phyloP scores from a whole-genome alignment of 148 eudicot genomes.

The Euryodendron excelsum region DNA sequence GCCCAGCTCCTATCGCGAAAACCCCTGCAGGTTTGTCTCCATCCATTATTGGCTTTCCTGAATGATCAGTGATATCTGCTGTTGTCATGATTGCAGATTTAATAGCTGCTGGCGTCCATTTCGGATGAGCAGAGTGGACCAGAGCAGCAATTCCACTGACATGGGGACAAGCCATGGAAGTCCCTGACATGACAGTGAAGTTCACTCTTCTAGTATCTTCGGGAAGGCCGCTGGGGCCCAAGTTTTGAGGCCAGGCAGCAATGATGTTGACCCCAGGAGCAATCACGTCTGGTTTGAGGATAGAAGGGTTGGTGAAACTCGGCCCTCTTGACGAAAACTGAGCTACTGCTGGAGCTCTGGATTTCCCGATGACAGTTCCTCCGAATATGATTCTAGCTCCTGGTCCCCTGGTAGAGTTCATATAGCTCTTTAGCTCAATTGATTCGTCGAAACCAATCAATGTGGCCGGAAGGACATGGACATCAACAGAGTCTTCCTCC shows the following conservation, averaged over 20 bases:
- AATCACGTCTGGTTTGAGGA: slow-evolving; percentile 80
- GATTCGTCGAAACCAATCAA: slow-evolving; percentile 64
- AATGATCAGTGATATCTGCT: slow-evolving; percentile 53
- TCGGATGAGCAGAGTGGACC: slow-evolving; percentile 62
- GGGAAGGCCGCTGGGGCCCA: slow-evolving; percentile 76
- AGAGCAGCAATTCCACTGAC: slow-evolving; percentile 84
- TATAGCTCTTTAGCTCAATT: slow-evolving; percentile 46
- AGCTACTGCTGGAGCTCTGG: slow-evolving; percentile 75
- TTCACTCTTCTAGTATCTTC: slow-evolving; percentile 88
- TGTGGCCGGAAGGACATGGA: slow-evolving; percentile 79
- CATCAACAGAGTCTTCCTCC: slow-evolving; percentile 81
- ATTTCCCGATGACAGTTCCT: slow-evolving; percentile 54
- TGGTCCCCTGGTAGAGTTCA: slow-evolving; percentile 64
- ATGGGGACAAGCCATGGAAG: slow-evolving; percentile 97
- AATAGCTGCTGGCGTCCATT: slow-evolving; percentile 73
- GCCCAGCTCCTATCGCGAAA: slow-evolving; percentile 78
- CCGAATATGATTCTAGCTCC: slow-evolving; percentile 51
- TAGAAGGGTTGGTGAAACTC: too few relatives aligned
- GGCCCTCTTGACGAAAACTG: too few relatives aligned
- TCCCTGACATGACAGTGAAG: slow-evolving; percentile 92
- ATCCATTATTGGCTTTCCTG: slow-evolving; percentile 74
- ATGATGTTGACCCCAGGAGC: slow-evolving; percentile 33
- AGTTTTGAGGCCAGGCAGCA: slow-evolving; percentile 96
- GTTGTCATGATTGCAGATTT: slow-evolving; percentile 84
- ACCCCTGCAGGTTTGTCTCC: slow-evolving; percentile 52